Base-by-base conservation (phyloP, 163 green algal genomes). In the Picocystis sp. region DNA sequence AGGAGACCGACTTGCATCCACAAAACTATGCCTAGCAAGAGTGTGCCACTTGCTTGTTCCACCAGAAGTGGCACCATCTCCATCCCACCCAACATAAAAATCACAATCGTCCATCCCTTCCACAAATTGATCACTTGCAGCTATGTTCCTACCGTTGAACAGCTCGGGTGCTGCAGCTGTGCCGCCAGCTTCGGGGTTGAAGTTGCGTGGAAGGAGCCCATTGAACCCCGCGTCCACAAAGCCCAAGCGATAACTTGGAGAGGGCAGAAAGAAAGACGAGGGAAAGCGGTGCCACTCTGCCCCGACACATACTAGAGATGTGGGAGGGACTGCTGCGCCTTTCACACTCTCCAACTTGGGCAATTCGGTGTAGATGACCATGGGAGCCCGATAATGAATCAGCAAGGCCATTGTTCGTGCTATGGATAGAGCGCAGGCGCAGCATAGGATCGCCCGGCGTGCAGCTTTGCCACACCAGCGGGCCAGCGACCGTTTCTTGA, bases 271-370 rank as follows among this genome's bases (percentile, higher is more conserved):
- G 67, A 92, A 93, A 24, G 81, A 79, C 11, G 74, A 83, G 12
- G 83, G 83, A 60, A 83, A 92, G 50, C 83, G 74, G 55, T 94
- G 66, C 83, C 83, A 94, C 64, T 94, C 83, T 21, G 60, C 70
- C 1, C 80, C 83, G 9, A 83, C 56, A 60, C 83, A 93, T 17
- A 93, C 80, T 29, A 45, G 2, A 42, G 24, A 13, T 33, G n/a
- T 19, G n/a, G 17, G 22, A 46, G 22, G 41, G 24, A 10, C 44
- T 56, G n/a, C 54, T 56, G 41, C 42, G 53, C 25, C 15, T 22
- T 22, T 19, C 51, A 57, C 19, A 38, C 47, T 22, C 3, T 19
- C 17, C 47, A 19, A 22, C 17, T 21, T 33, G 24, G 47, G n/a
- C 47, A 38, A 29, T 11, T 29, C 1, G 29, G 17, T 21, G 46